Percentiles rank a stretch among this genome's conserved stretches.
Conservation (phyloP, 768 basidiomycete species). For the Tephrocybe sp. region DNA sequence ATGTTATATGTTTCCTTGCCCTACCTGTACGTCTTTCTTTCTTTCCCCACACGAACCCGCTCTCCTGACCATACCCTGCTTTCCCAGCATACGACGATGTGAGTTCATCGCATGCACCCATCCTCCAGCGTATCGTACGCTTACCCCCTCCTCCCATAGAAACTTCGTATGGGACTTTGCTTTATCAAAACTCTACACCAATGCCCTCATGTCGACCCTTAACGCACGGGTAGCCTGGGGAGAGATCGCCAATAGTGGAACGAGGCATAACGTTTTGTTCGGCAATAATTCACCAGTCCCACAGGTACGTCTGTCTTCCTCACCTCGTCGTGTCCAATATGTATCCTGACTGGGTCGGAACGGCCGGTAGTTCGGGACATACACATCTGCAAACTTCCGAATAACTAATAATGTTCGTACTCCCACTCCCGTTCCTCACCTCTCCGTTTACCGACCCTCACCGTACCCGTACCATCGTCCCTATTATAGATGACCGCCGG, state of each 20-base stretch:
- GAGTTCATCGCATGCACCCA: not conserved
- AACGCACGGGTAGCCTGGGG: constrained; percentile 20
- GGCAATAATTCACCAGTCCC: constrained; percentile 5
- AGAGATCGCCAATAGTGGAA: constrained; percentile 10
- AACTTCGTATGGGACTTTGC: constrained; percentile 29
- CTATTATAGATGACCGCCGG: no score
- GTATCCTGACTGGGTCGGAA: no score
- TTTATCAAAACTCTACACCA: constrained; percentile 26
- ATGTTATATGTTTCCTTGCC: no score
- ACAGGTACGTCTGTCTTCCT: constrained; percentile 2
- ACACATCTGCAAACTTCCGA: no score
- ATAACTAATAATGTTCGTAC: no score
- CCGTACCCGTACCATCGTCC: no score
- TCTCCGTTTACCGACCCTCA: no score
- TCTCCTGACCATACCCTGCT: not conserved
- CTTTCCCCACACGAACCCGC: not conserved
- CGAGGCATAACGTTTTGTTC: constrained; percentile 17
- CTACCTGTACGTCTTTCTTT: no score
- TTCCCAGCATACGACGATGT: constrained; percentile 23
- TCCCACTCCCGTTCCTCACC: no score
- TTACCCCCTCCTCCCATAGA: constrained; percentile 7
- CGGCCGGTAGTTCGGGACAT: no score
- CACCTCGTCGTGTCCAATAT: no score
- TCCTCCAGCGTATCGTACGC: not conserved
- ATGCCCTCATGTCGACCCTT: constrained; percentile 22